phyloP scores from a whole-genome alignment of 345 rosid species.

The Gossypium rotundifolium region DNA sequence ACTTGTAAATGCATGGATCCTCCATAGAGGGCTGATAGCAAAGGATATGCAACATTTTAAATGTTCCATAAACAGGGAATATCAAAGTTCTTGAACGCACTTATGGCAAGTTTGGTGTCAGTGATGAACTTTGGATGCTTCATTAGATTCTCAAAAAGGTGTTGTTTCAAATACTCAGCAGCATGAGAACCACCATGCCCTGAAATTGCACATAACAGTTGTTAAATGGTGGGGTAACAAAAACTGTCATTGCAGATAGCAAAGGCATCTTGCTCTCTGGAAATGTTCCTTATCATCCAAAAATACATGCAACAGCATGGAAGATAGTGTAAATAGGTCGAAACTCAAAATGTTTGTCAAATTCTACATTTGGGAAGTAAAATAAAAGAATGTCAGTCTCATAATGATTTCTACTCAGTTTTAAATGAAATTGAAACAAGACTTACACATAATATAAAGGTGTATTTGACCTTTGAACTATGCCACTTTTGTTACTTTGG shows the following conservation, averaged over 20 bases:
- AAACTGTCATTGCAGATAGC: background rate
- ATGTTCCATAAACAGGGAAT: background rate
- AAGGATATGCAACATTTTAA: background rate
- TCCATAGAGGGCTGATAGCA: background rate
- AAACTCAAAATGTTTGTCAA: background rate
- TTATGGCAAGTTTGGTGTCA: background rate
- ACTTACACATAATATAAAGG: background rate
- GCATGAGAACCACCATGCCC: background rate
- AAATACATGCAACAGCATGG: background rate
- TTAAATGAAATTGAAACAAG: background rate
- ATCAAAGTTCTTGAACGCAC: background rate
- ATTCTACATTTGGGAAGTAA: background rate
- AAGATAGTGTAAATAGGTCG: background rate
- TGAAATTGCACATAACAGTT: background rate
- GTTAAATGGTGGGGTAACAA: background rate
- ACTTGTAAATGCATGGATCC: background rate
- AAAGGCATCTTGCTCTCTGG: background rate
- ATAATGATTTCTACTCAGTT: background rate
- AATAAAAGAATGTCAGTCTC: background rate
- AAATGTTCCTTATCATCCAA: background rate
- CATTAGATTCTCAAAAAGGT: slow-evolving; percentile 1
- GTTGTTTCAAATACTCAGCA: background rate
- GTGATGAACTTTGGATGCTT: background rate
- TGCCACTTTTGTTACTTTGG: background rate
- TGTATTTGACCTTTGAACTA: background rate